Base-by-base conservation (phyloP, 495 filamentous ascomycete genomes). In the Apodospora peruviana region DNA sequence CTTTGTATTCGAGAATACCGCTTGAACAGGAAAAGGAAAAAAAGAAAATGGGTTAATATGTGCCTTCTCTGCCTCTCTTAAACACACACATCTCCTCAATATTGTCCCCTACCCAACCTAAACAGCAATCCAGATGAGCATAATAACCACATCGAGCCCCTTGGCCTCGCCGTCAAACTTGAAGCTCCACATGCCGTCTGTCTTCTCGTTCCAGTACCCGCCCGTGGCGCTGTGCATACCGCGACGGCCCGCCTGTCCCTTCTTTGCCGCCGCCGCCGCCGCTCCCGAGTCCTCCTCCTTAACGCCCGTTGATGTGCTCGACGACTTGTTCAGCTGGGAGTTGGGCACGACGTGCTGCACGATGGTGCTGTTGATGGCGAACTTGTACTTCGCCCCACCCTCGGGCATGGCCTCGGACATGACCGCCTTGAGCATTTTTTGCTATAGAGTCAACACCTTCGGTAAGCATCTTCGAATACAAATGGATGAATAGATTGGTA, bases 171-270 rank as follows among this genome's bases (percentile, higher is more conserved):
- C 88, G 57, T 91, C 86, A 64, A 87, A 95, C 74, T 98, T 97
- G 74, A 83, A 94, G 62, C 83, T 96, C 89, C 89, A 98, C 86
- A 94, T 95, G 44, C 93, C 93, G 60, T 98, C 93, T 48, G 83
- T 88, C 75, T 94, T 91, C 59, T 93, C 89, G 64, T 97, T 91
- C 93, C 93, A 98, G 75, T 86, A 98, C 2, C 90, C 94, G 35
- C 88, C 93, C 1, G 86, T 88, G 14, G 93, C 93, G 52, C 83
- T 88, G 75, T 98, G 93, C 93, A 98, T 96, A 36, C 93, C 93
- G 43, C 91, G 80, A 50, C 90, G 82, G 37, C 90, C 91, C 21
- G 80, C 81, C 63, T 85, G 76, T 4, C 71, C 70, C 67, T 78
- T 79, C 34, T 73, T 77, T 51, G 77, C 71, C 11, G 67, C 69